phyloP scores from a whole-genome alignment of 371 early-diverging fungal species.

The Mortierella sp. region DNA sequence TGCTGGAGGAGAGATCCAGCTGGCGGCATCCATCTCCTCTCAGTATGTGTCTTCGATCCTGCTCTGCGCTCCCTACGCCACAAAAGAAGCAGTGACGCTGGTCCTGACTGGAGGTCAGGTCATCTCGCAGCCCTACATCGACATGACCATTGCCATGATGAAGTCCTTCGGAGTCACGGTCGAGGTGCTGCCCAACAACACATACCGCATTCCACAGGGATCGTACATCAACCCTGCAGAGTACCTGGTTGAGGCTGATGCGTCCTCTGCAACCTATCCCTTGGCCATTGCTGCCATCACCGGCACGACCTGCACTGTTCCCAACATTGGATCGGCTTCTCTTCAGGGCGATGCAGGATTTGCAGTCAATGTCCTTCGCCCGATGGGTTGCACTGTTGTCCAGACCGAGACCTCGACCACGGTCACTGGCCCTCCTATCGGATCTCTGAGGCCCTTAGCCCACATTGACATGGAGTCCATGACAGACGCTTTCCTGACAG shows the following conservation, averaged over 20 bases:
- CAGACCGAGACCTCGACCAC: slow-evolving; percentile 91
- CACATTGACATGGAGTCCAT: slow-evolving; percentile 96
- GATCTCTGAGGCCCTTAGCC: slow-evolving; percentile 77
- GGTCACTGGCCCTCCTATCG: slow-evolving; percentile 88
- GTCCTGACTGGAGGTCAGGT: slow-evolving; percentile 92
- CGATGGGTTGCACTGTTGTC: slow-evolving; percentile 91
- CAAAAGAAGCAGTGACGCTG: slow-evolving; percentile 78
- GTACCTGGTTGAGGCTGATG: slow-evolving; percentile 96
- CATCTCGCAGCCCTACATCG: slow-evolving; percentile 97
- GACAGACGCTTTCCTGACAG: slow-evolving; percentile 99
- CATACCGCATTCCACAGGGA: slow-evolving; percentile 83
- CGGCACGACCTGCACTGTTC: slow-evolving; percentile 87
- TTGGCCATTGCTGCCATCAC: slow-evolving; percentile 98
- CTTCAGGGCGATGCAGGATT: slow-evolving; percentile 95
- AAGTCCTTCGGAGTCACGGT: slow-evolving; percentile 90
- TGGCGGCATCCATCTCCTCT: slow-evolving; percentile 94
- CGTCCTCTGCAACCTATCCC: slow-evolving; percentile 97
- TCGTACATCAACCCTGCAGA: slow-evolving; percentile 83
- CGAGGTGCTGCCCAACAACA: slow-evolving; percentile 79
- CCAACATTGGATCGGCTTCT: slow-evolving; percentile 90
- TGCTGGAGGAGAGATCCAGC: slow-evolving; percentile 88
- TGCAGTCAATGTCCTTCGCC: slow-evolving; percentile 90
- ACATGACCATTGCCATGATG: slow-evolving; percentile 99
- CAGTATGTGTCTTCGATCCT: slow-evolving; percentile 98
- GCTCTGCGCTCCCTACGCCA: slow-evolving; percentile 95